A percentile compares a stretch with the other conserved stretches of the same genome.
phyloP scores from a whole-genome alignment of 1,284 basidiomycete species.

The Leccinum pachyderme region DNA sequence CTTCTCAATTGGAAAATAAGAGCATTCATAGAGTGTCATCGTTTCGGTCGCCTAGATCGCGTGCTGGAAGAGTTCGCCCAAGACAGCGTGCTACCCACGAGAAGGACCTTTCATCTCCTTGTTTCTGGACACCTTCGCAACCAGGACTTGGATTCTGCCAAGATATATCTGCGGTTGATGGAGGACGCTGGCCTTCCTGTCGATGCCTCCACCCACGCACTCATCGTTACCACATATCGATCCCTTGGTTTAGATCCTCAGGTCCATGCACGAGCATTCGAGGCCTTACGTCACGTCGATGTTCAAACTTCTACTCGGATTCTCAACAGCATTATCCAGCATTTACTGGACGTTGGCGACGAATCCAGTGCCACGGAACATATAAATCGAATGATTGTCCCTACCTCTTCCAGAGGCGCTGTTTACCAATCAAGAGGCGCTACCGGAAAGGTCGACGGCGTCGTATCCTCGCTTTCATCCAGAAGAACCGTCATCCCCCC shows the following conservation, averaged over 20 bases:
- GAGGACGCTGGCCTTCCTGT: conserved; percentile 49
- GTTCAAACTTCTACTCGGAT: conserved; percentile 44
- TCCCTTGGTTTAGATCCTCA: conserved; percentile 55
- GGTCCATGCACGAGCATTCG: conserved; percentile 52
- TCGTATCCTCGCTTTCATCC: conserved; percentile 13
- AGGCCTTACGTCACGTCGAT: conserved; percentile 42
- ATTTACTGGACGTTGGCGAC: conserved; percentile 58
- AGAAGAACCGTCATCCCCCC: conserved; percentile 34
- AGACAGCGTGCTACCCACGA: conserved; percentile 46
- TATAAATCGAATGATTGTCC: conserved; percentile 54
- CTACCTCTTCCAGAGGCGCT: conserved; percentile 21
- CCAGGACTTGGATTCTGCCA: conserved; percentile 55
- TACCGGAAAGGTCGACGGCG: conserved; percentile 37
- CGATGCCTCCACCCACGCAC: conserved; percentile 56
- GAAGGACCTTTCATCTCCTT: conserved; percentile 64
- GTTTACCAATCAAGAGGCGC: conserved; percentile 30
- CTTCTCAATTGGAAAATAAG: conserved; percentile 69
- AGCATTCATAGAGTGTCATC: conserved; percentile 52
- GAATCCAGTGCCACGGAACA: conserved; percentile 43
- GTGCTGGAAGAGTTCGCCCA: conserved; percentile 50
- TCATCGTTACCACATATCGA: conserved; percentile 58
- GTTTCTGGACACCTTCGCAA: conserved; percentile 67
- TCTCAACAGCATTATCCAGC: conserved; percentile 63
- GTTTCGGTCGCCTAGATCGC: conserved; percentile 45
- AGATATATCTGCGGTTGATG: conserved; percentile 53